These are phyloP conservation scores for Spinellus fusiger DNA, from an alignment of 192 early-diverging fungal genomes.

Conservation along the genomic window DNA sequence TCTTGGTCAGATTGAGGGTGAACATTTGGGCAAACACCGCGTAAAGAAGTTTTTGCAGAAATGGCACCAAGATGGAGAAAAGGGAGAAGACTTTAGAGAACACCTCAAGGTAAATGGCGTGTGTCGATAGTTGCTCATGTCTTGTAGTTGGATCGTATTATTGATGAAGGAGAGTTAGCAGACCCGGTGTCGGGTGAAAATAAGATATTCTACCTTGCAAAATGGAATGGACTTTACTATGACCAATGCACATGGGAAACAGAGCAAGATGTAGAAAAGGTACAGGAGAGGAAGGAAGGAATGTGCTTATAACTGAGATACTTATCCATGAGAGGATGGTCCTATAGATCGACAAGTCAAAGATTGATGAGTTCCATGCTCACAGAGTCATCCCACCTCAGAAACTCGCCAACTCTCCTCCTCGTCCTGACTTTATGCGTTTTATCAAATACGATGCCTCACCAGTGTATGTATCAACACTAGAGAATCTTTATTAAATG, in stretches of 20 bases:
- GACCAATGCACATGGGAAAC: conserved; percentile 73
- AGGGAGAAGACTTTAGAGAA: conserved; percentile 55
- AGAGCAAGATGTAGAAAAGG: conserved; percentile 36
- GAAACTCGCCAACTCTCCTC: conserved; percentile 39
- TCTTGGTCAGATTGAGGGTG: conserved; percentile 36
- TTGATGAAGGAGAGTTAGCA: conserved; percentile 74
- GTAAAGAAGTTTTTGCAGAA: conserved; percentile 73
- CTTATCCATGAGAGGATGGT: too few relatives aligned
- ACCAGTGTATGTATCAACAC: conserved; percentile 29
- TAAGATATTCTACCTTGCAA: conserved; percentile 66
- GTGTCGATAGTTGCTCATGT: background rate
- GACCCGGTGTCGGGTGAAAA: conserved; percentile 42
- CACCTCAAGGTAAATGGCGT: conserved; percentile 47
- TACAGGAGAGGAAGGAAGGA: background rate
- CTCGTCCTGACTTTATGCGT: conserved; percentile 36
- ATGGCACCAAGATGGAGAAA: conserved; percentile 44
- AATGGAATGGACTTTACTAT: conserved; percentile 70
- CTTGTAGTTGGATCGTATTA: conserved; percentile 65
- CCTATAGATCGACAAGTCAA: conserved; percentile 54
- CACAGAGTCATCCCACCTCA: conserved; percentile 49
- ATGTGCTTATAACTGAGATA: background rate
- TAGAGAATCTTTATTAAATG: background rate
- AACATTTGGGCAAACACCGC: conserved; percentile 60
- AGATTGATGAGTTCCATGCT: conserved; percentile 65
- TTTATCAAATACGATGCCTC: conserved; percentile 56